Percentiles rank a stretch among this genome's conserved stretches.
Conservation (phyloP, 192 early-diverging fungal genomes). For the Coemansia sp. region DNA sequence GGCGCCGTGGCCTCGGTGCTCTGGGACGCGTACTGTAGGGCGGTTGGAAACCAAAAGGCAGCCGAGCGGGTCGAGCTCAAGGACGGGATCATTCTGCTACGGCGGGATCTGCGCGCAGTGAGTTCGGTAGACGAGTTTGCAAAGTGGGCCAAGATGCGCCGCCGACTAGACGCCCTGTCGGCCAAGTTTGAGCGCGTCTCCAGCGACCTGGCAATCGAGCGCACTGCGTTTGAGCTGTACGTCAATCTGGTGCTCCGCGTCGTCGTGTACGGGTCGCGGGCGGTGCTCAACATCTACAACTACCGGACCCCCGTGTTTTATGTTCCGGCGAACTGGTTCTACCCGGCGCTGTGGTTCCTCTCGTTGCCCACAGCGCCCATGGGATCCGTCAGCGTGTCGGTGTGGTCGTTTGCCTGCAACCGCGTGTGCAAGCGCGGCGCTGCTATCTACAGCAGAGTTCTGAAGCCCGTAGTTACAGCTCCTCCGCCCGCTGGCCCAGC, state of each 20-base stretch:
- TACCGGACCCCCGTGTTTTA: conserved; percentile 74
- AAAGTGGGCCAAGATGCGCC: conserved; percentile 87
- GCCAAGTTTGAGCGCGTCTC: conserved; percentile 68
- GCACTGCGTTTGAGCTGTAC: conserved; percentile 79
- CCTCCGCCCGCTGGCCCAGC: neutral
- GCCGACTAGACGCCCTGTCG: conserved; percentile 74
- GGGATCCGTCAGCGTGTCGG: conserved; percentile 76
- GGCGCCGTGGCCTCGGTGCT: conserved; percentile 48
- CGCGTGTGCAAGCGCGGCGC: conserved; percentile 58
- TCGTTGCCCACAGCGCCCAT: conserved; percentile 75
- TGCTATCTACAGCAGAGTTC: conserved; percentile 25
- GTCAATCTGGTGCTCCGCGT: conserved; percentile 71
- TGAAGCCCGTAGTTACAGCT: conserved; percentile 18
- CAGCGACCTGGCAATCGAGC: conserved; percentile 65
- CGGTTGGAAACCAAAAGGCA: conserved; percentile 40
- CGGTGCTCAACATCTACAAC: conserved; percentile 69
- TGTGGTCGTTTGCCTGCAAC: conserved; percentile 79
- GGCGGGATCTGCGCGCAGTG: conserved; percentile 65
- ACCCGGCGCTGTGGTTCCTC: conserved; percentile 68
- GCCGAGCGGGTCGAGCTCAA: conserved; percentile 63
- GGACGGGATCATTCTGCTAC: conserved; percentile 63
- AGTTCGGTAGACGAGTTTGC: conserved; percentile 91
- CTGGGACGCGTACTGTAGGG: conserved; percentile 41
- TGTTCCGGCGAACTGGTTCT: conserved; percentile 77
- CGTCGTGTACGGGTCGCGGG: conserved; percentile 63